These are phyloP conservation scores for Cinchona pubescens DNA, from an alignment of 257 asterid species.

Conservation along the genomic window DNA sequence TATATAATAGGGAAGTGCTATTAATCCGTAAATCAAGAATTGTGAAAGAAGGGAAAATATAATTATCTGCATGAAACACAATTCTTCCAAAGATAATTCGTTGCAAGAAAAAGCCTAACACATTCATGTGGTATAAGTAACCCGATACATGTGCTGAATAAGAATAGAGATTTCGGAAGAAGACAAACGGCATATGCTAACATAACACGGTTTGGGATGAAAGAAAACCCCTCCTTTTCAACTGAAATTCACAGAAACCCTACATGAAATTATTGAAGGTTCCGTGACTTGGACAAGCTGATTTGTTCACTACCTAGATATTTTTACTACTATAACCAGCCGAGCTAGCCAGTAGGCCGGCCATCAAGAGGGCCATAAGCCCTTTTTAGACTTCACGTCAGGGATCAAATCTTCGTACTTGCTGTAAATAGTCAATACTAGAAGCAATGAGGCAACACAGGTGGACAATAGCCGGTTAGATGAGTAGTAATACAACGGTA, in stretches of 20 bases:
- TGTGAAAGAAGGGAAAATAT: not conserved
- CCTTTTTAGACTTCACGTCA: too few species aligned
- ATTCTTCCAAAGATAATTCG: not conserved
- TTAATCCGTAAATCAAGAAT: too few species aligned
- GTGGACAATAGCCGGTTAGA: too few species aligned
- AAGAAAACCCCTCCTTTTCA: not conserved
- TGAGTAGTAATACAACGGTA: too few species aligned
- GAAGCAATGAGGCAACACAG: too few species aligned
- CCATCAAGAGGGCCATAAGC: too few species aligned
- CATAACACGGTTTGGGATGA: not conserved
- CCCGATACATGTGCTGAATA: not conserved
- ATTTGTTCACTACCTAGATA: not conserved
- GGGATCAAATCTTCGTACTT: too few species aligned
- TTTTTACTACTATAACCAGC: too few species aligned
- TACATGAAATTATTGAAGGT: not conserved
- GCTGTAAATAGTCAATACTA: too few species aligned
- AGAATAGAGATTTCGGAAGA: not conserved
- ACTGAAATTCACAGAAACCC: not conserved
- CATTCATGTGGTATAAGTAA: not conserved
- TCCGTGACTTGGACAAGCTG: not conserved
- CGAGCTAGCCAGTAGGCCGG: too few species aligned
- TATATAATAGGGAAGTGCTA: too few species aligned
- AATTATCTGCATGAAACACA: not conserved
- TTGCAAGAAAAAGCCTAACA: not conserved
- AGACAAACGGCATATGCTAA: not conserved